Evolutionary conservation across 139 green algal genomes (phyloP), one percentile per base, ranked within the genome.

Genomic region (Chlamydomonas sp.): DNA sequence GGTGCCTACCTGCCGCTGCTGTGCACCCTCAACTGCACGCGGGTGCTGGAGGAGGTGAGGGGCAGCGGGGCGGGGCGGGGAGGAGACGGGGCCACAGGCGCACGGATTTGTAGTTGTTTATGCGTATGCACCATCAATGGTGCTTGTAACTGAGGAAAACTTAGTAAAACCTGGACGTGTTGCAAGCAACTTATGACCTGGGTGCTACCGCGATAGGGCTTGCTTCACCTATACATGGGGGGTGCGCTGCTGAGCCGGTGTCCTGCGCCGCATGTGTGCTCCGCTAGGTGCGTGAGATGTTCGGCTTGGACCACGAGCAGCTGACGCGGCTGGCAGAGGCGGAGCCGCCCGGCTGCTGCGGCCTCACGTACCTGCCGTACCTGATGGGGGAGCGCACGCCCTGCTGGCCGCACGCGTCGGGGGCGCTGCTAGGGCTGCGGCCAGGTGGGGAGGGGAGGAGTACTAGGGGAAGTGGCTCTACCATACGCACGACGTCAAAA

Each of bases 11-110:
- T 98, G 83, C 96, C 96, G 0, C 90, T 98, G 84, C 89, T 98
- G 63, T 98, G 96, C 94, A 97, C 94, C 4, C 93, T 98, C 81
- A 99, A 98, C 93, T 99, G 97, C 92, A 98, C 96, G 0, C 75
- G 86, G 0, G 90, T 90, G 4, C 87, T 92, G 10, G 93, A 98
- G 69, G 97, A 99, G 91, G 95, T 96, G 69, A 62, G 89, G 80
- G n/a, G 77, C 79, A 15, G 72, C 89, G 0, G 93, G 4, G 72
- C 89, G 0, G 93, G 4, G 0, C n/a, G 0, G 68, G 68, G 4
- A 15, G 4, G 68, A n/a, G 10, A 0, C 1, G 12, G 4, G n/a
- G 68, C 6, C 14, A 74, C 14, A 74, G 12, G 15, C 10, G 68
- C 68, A 49, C 31, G 31, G 31, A 49, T 49, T 49, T 49, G 31